Evolutionary conservation across 2,329 filamentous ascomycete species (phyloP).

Genomic region (Diaporthe vexans): DNA sequence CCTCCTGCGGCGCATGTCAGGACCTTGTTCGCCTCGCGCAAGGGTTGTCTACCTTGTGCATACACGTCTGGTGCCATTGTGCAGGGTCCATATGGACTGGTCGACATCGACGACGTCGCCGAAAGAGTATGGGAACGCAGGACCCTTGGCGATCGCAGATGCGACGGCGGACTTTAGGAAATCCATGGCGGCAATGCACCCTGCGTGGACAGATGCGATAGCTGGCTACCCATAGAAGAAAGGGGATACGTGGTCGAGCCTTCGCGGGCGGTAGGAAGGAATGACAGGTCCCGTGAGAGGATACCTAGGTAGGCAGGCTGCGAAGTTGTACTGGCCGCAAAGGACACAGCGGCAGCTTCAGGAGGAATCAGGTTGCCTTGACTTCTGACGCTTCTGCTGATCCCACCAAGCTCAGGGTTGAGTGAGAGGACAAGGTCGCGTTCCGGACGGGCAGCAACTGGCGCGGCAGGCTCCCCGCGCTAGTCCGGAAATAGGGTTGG

Average conservation of each 20-base stretch:
- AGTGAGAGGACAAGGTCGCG: constrained; percentile 23
- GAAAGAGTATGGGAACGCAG: constrained; percentile 92
- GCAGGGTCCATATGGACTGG: constrained; percentile 95
- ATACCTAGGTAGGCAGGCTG: background rate
- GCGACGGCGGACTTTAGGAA: constrained; percentile 98
- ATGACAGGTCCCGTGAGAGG: background rate
- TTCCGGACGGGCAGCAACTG: constrained; percentile 21
- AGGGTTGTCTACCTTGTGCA: constrained; percentile 44
- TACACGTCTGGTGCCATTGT: constrained; percentile 94
- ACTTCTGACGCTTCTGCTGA: background rate
- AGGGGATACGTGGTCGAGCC: constrained; percentile 19
- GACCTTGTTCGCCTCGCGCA: background rate
- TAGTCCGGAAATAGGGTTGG: constrained; percentile 16
- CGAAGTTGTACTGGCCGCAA: background rate
- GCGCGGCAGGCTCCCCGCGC: constrained; percentile 23
- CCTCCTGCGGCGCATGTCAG: constrained; percentile 74
- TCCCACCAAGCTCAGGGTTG: constrained; percentile 2
- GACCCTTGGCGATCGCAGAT: constrained; percentile 95
- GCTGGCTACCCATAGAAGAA: constrained; percentile 36
- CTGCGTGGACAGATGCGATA: constrained; percentile 24
- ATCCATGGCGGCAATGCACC: constrained; percentile 76
- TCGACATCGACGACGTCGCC: constrained; percentile 93
- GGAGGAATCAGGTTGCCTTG: background rate
- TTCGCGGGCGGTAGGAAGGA: background rate
- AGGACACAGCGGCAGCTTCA: constrained; percentile 11